phyloP scores from a whole-genome alignment of 139 green algal genomes.

The Asterochloris erici region DNA sequence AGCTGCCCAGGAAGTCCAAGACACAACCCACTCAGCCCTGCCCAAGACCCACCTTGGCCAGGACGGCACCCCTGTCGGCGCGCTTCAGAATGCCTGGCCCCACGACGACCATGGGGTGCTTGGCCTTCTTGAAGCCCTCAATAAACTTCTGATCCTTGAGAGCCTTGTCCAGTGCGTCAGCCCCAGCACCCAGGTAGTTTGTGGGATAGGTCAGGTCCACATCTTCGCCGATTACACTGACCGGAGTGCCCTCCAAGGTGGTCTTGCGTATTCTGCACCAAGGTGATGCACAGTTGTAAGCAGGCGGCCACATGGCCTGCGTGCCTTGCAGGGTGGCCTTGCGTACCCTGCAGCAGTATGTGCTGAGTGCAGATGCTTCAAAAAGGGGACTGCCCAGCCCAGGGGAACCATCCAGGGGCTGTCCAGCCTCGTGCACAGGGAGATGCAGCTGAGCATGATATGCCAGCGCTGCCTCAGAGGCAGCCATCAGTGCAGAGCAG shows the following conservation, averaged over 20 bases:
- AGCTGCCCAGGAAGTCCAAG: background rate
- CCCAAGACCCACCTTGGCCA: conserved; percentile 59
- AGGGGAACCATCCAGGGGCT: too few species aligned
- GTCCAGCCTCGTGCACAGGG: too few species aligned
- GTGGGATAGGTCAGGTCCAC: conserved; percentile 93
- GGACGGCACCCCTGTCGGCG: conserved; percentile 70
- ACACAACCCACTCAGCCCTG: too few species aligned
- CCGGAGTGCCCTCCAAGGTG: conserved; percentile 38
- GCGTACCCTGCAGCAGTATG: too few species aligned
- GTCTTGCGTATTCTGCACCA: conserved; percentile 33
- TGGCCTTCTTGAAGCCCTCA: conserved; percentile 69
- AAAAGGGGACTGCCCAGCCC: too few species aligned
- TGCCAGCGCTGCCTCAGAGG: too few species aligned
- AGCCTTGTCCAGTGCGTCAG: conserved; percentile 61
- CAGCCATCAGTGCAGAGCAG: too few species aligned
- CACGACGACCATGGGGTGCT: conserved; percentile 84
- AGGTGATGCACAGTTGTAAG: background rate
- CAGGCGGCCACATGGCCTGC: too few species aligned
- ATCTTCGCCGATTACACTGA: conserved; percentile 72
- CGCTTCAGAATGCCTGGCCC: conserved; percentile 80
- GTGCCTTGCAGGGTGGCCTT: too few species aligned
- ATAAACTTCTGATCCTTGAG: conserved; percentile 50
- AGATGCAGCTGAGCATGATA: too few species aligned
- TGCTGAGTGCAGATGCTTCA: too few species aligned
- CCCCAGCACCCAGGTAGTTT: conserved; percentile 76